These are phyloP conservation scores for Fistulinella prunicolor DNA, from an alignment of 768 basidiomycete genomes.

Conservation along the genomic window DNA sequence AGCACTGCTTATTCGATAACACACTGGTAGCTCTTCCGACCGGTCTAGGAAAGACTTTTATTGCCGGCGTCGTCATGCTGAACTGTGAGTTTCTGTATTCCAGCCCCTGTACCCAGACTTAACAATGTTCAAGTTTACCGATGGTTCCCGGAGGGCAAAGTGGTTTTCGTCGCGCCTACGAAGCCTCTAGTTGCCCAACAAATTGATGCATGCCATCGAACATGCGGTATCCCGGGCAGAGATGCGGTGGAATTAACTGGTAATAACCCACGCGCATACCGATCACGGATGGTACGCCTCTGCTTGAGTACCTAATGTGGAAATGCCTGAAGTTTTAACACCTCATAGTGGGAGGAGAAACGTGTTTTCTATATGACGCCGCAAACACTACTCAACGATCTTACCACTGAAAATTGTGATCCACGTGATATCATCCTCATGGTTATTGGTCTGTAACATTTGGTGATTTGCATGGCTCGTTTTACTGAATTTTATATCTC, in stretches of 20 bases:
- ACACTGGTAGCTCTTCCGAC: slow-evolving; percentile 93
- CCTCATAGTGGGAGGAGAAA: slow-evolving; percentile 69
- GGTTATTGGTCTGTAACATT: slow-evolving; percentile 66
- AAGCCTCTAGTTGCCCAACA: slow-evolving; percentile 97
- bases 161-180: slow-evolving; percentile 94
- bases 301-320: background rate
- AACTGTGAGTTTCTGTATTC: slow-evolving; percentile 59
- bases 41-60: slow-evolving; percentile 96
- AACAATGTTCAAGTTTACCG: slow-evolving; percentile 63
- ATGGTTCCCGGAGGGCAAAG: slow-evolving; percentile 90
- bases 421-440: slow-evolving; percentile 77
- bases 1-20: slow-evolving; percentile 83
- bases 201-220: slow-evolving; percentile 86
- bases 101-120: slow-evolving; percentile 1
- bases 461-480: background rate
- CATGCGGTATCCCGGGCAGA: slow-evolving; percentile 87
- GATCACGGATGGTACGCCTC: slow-evolving; percentile 59
- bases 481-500: slow-evolving; percentile 2
- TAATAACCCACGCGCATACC: slow-evolving; percentile 48
- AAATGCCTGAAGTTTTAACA: background rate
- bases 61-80: slow-evolving; percentile 95
- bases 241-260: slow-evolving; percentile 90
- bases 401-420: slow-evolving; percentile 71
- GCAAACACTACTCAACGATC: slow-evolving; percentile 89
- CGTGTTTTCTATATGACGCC: slow-evolving; percentile 95